Evolutionary conservation across 1,284 basidiomycete species (phyloP).

Genomic region (Ceratobasidium sp.): DNA sequence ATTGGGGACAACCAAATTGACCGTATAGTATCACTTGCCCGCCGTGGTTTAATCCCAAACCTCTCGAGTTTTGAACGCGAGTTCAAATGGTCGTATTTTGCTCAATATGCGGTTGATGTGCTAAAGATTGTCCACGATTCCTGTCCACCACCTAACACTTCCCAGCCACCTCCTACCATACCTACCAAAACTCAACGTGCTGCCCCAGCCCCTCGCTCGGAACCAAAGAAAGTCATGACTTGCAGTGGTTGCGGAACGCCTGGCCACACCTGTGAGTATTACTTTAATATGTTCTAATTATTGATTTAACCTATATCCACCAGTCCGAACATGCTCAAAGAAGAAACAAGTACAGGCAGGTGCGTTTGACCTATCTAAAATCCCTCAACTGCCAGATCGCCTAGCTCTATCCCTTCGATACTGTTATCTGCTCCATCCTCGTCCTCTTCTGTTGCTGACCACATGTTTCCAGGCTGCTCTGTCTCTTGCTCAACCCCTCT

Average conservation of each 20-base stretch:
- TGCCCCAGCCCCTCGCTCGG: no score
- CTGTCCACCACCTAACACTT: background rate
- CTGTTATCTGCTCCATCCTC: background rate
- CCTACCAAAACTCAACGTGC: no score
- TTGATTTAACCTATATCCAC: no score
- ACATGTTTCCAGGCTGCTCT: background rate
- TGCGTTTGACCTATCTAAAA: no score
- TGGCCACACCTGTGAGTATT: no score
- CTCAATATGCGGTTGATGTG: background rate
- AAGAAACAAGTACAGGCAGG: no score
- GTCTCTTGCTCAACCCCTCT: background rate
- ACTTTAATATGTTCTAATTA: no score
- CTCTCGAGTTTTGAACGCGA: background rate
- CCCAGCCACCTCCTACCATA: no score
- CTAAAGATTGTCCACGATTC: background rate
- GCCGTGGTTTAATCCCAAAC: background rate
- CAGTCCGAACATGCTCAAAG: no score
- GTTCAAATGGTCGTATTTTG: background rate
- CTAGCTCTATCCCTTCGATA: background rate
- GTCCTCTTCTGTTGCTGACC: background rate
- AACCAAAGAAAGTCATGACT: no score
- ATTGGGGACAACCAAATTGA: constrained; percentile 15
- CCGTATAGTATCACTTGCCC: constrained; percentile 8
- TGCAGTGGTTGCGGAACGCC: no score
- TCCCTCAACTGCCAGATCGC: background rate